Base-by-base conservation (phyloP, 345 rosid species). In the Eucalyptus viminalis region DNA sequence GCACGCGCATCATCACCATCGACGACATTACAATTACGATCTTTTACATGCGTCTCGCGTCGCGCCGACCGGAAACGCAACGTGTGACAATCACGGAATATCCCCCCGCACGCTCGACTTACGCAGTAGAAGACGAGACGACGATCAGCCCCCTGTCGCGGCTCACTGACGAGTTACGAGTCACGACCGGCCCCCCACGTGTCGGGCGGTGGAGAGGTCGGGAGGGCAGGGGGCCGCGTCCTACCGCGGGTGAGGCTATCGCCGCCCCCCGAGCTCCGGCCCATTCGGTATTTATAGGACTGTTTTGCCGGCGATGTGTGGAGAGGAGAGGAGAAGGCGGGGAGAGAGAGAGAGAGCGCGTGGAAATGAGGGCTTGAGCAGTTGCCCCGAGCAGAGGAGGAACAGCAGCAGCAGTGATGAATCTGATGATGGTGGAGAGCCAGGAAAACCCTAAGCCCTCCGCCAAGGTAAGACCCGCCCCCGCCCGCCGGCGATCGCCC, bases 401-500 rank as follows among this genome's bases (percentile, higher is more conserved):
- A 19, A 40, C 5, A 14, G 27, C 44, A 22, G 29, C 13, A 58
- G 88, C 44, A 15, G 53, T 6, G 19, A 15, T 15, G 53, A 50
- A 50, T 50, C 53, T 50, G 40, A 81, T 87, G 89, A 87, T 54
- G 89, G 87, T 65, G 56, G 91, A 90, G 51, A 90, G 83, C 89
- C 87, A 60, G 4, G 91, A 87, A 90, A 90, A 83, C 91, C 91
- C 91, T 90, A 90, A 87, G 87, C 27, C 67, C 51, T 87, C 91
- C 60, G 10, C 88, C 86, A 90, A 88, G 91, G 91, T 90, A 83
- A 86, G 37, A n/a, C 56, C 50, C 3, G 31, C 67, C 50, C 67
- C 67, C 8, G 15, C n/a, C 31, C 83, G 83, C 43, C 44, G 81
- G 81, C 44, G 44, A 69, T 69, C 80, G 62, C 29, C 27, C 11